Evolutionary conservation across 305 asterid species (phyloP), one percentile per base, ranked within the genome.

Genomic region (Salvia sclarea): DNA sequence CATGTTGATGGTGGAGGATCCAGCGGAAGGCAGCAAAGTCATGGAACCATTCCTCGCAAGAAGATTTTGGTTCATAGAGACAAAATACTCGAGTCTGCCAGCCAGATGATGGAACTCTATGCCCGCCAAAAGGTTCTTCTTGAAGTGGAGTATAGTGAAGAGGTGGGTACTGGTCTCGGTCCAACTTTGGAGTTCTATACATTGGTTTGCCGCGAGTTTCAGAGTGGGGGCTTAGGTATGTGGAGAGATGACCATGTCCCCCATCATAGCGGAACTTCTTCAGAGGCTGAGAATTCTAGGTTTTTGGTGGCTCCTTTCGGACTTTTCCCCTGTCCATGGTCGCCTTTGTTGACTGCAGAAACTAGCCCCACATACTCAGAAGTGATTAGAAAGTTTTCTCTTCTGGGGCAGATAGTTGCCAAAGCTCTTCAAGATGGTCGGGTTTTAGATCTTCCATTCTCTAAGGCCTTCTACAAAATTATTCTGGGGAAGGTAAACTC

Each of bases 151-250:
- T 95, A 89, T 75, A 76, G 61, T 60, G 97, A 92, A 56, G 99
- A 95, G 86, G 98, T 95, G 43, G 99, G 99, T 54, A 89, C 98
- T 48, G 99, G 99, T 59, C 95, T 89, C 63, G 99, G 99, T 63
- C 99, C 99, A 5, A 89, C 96, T 5, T 74, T 95, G 80, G 99
- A 95, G 72, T 95, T 95, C 69, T 95, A 85, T 68, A 89, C 97
- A 8, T 75, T 95, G 77, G 95, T 92, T 49, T 82, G 98, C 75
- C 90, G 73, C 2, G 98, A 95, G 85, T 95, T 90, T 79, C 99
- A 85, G 81, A 86, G 76, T 71, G 64, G 75, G 64, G 89, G 95
- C 63, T 84, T 95, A 68, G 86, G 86, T 47, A 68, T 95, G 92
- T 95, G 99, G 99, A 88, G 98, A 84, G 96, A 81, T 67, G 95